Conservation (phyloP, 352 stramenopile species). For the Phytophthora lateralis region DNA sequence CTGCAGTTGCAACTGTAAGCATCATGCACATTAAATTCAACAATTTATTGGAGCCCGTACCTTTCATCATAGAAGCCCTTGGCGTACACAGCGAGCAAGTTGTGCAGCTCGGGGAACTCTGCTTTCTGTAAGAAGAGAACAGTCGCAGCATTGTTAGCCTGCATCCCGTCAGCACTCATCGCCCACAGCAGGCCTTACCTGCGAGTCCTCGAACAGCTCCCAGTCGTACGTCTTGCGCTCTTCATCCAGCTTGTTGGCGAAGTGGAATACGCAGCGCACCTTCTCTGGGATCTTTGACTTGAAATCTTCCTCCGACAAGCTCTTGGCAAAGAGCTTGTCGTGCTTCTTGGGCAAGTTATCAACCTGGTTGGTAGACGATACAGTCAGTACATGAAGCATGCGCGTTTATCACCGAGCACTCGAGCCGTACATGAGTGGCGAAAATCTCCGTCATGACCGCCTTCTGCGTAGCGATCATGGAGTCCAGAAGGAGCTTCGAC, state of each 20-base stretch:
- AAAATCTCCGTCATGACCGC: conserved; percentile 66
- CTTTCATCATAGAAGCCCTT: conserved; percentile 77
- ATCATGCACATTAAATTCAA: not conserved
- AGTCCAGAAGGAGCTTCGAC: conserved; percentile 60
- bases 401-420: not conserved
- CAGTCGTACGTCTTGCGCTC: conserved; percentile 58
- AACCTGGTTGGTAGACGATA: conserved; percentile 30
- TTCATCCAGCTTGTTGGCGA: conserved; percentile 65
- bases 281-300: conserved; percentile 80
- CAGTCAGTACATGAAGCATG: not conserved
- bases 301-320: conserved; percentile 63
- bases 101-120: conserved; percentile 66
- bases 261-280: conserved; percentile 76
- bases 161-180: not conserved
- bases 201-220: conserved; percentile 66
- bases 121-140: conserved; percentile 38
- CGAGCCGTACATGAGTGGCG: conserved; percentile 50
- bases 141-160: not conserved
- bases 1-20: conserved; percentile 28
- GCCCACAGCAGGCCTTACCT: conserved; percentile 31
- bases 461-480: conserved; percentile 65
- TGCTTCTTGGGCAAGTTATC: conserved; percentile 68
- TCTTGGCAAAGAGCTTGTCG: conserved; percentile 54
- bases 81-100: conserved; percentile 63
- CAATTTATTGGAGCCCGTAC: conserved; percentile 21